A percentile compares a stretch with the other conserved stretches of the same genome.
Conservation (phyloP, 306 rosid genomes). For the Vachellia pachyceras region DNA sequence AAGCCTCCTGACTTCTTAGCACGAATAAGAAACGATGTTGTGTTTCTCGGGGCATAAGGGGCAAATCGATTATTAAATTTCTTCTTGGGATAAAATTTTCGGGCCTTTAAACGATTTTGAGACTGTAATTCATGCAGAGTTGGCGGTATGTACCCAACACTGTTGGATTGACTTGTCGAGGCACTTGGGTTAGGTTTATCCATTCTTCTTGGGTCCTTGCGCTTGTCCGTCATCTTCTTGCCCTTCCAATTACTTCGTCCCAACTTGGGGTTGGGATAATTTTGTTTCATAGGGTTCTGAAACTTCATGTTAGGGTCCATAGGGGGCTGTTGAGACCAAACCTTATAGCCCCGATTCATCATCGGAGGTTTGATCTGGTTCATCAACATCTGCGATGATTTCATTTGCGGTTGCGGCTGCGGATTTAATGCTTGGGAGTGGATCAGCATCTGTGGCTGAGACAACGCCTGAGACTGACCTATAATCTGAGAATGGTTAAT, state of each 20-base stretch:
- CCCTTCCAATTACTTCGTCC: conserved; percentile 88
- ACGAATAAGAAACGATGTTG: conserved; percentile 83
- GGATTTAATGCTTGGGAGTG: conserved; percentile 48
- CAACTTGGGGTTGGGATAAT: conserved; percentile 30
- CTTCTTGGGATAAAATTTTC: conserved; percentile 88
- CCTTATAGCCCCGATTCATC: conserved; percentile 57
- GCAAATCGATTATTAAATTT: conserved; percentile 80
- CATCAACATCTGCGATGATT: conserved; percentile 51
- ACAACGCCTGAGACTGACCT: conserved; percentile 35
- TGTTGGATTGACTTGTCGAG: conserved; percentile 29
- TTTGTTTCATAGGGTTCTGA: conserved; percentile 52
- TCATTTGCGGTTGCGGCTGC: conserved; percentile 43
- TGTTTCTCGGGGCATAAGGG: conserved; percentile 95
- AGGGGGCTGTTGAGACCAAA: conserved; percentile 55
- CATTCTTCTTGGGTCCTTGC: conserved; percentile 65
- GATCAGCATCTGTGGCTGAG: conserved; percentile 46
- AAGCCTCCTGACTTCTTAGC: conserved; percentile 89
- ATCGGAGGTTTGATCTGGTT: conserved; percentile 52
- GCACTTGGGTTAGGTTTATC: conserved; percentile 44
- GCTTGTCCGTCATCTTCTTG: conserved; percentile 66
- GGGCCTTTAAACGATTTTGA: conserved; percentile 84
- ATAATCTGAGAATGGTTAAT: conserved; percentile 42
- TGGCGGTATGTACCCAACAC: conserved; percentile 64
- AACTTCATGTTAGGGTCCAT: conserved; percentile 54
- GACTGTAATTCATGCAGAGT: conserved; percentile 83